Conservation (phyloP, 140 eudicot species). For the Erigeron philadelphicus region DNA sequence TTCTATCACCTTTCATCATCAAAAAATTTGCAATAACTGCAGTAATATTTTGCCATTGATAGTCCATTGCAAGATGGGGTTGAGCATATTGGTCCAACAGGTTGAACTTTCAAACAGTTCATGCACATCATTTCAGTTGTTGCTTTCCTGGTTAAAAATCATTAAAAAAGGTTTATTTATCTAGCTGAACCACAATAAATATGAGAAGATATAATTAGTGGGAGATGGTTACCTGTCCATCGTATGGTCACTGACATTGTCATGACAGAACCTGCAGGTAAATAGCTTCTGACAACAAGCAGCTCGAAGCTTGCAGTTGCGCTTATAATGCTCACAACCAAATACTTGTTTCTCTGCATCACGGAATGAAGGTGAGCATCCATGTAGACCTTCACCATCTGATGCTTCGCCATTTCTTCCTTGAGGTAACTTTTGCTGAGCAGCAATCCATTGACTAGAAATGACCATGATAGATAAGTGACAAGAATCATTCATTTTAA, state of each 20-base stretch:
- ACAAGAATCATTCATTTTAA: slow-evolving; percentile 1
- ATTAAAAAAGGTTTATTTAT: not conserved
- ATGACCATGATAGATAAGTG: slow-evolving; percentile 14
- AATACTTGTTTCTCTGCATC: slow-evolving; percentile 68
- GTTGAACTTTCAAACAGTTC: slow-evolving; percentile 79
- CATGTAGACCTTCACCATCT: slow-evolving; percentile 51
- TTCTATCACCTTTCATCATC: slow-evolving; percentile 78
- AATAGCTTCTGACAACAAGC: slow-evolving; percentile 90
- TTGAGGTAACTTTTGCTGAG: slow-evolving; percentile 79
- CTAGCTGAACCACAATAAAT: not conserved
- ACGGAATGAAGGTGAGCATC: slow-evolving; percentile 84
- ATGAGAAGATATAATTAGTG: not conserved
- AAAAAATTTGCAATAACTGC: slow-evolving; percentile 88
- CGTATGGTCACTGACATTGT: slow-evolving; percentile 95
- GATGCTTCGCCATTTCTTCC: slow-evolving; percentile 56
- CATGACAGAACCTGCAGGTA: slow-evolving; percentile 95
- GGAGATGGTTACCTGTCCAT: slow-evolving; percentile 72
- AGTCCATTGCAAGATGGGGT: slow-evolving; percentile 92
- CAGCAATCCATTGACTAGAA: slow-evolving; percentile 93
- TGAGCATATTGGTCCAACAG: slow-evolving; percentile 80
- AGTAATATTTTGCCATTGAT: slow-evolving; percentile 82
- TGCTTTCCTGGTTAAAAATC: slow-evolving; percentile 68
- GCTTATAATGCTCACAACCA: slow-evolving; percentile 97
- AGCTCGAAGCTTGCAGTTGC: slow-evolving; percentile 98
- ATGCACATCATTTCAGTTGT: slow-evolving; percentile 99